Evolutionary conservation across 2,329 filamentous ascomycete genomes (phyloP).

Genomic region (Colletotrichum kahawae): DNA sequence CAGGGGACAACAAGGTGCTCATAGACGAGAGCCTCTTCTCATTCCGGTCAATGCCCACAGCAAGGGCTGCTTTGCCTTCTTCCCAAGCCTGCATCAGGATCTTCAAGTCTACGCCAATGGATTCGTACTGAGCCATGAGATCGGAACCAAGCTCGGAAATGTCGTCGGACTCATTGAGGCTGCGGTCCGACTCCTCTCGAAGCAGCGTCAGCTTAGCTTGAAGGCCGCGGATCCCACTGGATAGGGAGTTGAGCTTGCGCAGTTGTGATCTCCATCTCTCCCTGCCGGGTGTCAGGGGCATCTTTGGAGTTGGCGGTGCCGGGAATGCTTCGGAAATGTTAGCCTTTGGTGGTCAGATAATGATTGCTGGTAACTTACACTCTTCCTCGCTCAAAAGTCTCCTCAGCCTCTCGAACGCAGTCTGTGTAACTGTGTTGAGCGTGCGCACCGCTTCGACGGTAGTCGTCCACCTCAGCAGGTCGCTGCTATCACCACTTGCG

Average conservation of each 20-base stretch:
- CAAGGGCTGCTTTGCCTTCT: slow-evolving; percentile 81
- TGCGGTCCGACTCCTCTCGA: slow-evolving; percentile 84
- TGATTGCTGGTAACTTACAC: slow-evolving; percentile 53
- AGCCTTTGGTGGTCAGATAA: not conserved
- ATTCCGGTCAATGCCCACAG: slow-evolving; percentile 81
- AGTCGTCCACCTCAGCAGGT: slow-evolving; percentile 79
- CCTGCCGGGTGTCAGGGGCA: slow-evolving; percentile 71
- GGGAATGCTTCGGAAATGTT: slow-evolving; percentile 50
- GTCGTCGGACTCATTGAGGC: slow-evolving; percentile 74
- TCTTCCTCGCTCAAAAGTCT: slow-evolving; percentile 80
- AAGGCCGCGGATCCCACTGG: slow-evolving; percentile 86
- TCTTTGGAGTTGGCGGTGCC: slow-evolving; percentile 60
- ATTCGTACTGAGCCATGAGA: slow-evolving; percentile 90
- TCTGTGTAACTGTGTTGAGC: slow-evolving; percentile 65
- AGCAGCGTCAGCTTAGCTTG: slow-evolving; percentile 95
- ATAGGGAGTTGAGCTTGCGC: slow-evolving; percentile 85
- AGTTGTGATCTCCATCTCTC: slow-evolving; percentile 88
- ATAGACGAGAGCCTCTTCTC: slow-evolving; percentile 72
- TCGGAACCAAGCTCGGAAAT: slow-evolving; percentile 78
- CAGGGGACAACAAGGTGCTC: slow-evolving; percentile 63
- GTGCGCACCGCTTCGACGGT: slow-evolving; percentile 77
- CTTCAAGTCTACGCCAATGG: slow-evolving; percentile 86
- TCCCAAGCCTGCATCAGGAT: slow-evolving; percentile 86
- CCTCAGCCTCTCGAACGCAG: slow-evolving; percentile 70
- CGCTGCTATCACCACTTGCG: slow-evolving; percentile 76